These are phyloP conservation scores for Glomus cerebriforme DNA, from an alignment of 192 early-diverging fungal species.

Conservation along the genomic window DNA sequence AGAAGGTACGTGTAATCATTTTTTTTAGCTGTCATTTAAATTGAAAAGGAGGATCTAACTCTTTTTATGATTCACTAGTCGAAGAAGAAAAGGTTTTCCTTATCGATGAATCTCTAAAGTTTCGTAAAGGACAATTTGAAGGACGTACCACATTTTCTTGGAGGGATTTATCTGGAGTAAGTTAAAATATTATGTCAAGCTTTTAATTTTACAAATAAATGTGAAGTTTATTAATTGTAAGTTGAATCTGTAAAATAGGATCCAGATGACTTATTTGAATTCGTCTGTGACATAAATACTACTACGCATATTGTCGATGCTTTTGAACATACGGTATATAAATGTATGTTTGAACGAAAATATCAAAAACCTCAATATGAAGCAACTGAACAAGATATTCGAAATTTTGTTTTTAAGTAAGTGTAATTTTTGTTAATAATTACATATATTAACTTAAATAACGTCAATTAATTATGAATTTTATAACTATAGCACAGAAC, in stretches of 20 bases:
- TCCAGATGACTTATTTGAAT: slow-evolving; percentile 45
- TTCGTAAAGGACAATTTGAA: slow-evolving; percentile 43
- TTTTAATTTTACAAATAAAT: background rate
- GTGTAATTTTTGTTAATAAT: background rate
- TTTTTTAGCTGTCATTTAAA: background rate
- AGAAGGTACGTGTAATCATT: slow-evolving; percentile 5
- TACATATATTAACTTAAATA: background rate
- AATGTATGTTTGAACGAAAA: slow-evolving; percentile 67
- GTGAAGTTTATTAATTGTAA: background rate
- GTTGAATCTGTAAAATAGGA: slow-evolving; percentile 35
- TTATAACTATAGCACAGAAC: background rate
- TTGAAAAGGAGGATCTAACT: background rate
- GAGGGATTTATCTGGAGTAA: slow-evolving; percentile 54
- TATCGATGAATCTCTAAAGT: slow-evolving; percentile 58
- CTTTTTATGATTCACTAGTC: background rate
- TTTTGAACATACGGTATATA: slow-evolving; percentile 64
- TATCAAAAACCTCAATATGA: slow-evolving; percentile 47
- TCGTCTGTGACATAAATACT: slow-evolving; percentile 48
- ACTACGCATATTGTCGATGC: slow-evolving; percentile 40
- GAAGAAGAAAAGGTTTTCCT: slow-evolving; percentile 70
- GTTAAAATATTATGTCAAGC: slow-evolving; percentile 4
- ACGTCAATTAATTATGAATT: background rate
- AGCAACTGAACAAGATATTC: slow-evolving; percentile 55
- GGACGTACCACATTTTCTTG: slow-evolving; percentile 51
- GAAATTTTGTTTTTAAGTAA: slow-evolving; percentile 49